Percentiles rank a stretch among this genome's conserved stretches.
phyloP scores from a whole-genome alignment of 441 rosid species.

The Adansonia rubrostipa region DNA sequence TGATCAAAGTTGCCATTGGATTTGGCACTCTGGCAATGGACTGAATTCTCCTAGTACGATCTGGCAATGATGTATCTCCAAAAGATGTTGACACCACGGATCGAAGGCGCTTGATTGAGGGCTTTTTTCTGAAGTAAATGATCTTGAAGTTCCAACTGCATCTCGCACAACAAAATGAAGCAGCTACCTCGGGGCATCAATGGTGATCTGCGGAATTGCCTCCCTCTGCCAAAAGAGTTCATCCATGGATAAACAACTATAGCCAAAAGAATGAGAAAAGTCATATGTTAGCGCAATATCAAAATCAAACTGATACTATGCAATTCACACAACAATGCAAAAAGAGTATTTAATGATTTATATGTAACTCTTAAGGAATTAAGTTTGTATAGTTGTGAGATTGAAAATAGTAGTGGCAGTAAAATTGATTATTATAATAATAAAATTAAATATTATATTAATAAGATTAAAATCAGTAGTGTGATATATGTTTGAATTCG shows the following conservation, averaged over 20 bases:
- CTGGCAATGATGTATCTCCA: conserved; percentile 38
- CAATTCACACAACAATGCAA: not conserved
- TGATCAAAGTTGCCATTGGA: conserved; percentile 74
- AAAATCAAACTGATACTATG: not conserved
- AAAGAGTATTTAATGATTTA: not conserved
- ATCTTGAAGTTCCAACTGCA: conserved; percentile 74
- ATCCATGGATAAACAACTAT: conserved; percentile 20
- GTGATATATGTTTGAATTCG: too few species aligned
- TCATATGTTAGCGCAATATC: not conserved
- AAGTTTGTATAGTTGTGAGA: too few species aligned
- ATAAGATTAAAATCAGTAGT: too few species aligned
- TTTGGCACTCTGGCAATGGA: conserved; percentile 75
- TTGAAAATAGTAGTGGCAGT: too few species aligned
- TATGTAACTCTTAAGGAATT: not conserved
- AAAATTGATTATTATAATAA: too few species aligned
- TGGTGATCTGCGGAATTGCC: conserved; percentile 47
- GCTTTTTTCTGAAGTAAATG: conserved; percentile 49
- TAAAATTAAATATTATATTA: too few species aligned
- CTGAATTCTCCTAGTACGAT: conserved; percentile 60
- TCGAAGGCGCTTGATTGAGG: conserved; percentile 78
- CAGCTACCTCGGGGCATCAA: conserved; percentile 80
- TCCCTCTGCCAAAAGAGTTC: conserved; percentile 58
- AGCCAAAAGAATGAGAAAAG: not conserved
- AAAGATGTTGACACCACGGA: conserved; percentile 80
- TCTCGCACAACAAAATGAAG: conserved; percentile 97